These are phyloP conservation scores for Puccinia horiana DNA, from an alignment of 1,284 basidiomycete genomes.

Conservation along the genomic window DNA sequence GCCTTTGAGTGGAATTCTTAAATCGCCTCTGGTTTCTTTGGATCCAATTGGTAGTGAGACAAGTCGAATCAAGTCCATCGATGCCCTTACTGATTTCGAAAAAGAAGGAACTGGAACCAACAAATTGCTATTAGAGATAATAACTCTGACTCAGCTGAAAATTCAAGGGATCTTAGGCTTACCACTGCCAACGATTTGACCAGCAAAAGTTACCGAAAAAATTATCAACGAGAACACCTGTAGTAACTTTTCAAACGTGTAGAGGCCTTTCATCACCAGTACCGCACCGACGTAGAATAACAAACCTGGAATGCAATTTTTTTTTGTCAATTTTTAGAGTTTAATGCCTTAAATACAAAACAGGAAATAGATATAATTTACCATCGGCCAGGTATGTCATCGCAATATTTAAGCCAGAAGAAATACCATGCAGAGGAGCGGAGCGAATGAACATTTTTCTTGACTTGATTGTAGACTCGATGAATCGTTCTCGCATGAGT, in stretches of 20 bases:
- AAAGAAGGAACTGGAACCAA: conserved; percentile 55
- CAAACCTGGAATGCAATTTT: conserved; percentile 15
- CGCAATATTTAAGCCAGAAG: conserved; percentile 39
- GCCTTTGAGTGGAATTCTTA: conserved; percentile 62
- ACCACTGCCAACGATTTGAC: conserved; percentile 85
- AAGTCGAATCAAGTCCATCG: conserved; percentile 56
- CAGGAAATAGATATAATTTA: background rate
- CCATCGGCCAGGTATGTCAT: conserved; percentile 44
- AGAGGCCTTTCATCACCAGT: conserved; percentile 35
- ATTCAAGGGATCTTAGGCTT: conserved; percentile 58
- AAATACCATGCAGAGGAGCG: conserved; percentile 35
- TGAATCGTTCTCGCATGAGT: conserved; percentile 32
- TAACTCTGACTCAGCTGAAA: conserved; percentile 54
- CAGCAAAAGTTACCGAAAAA: conserved; percentile 69
- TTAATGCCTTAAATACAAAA: background rate
- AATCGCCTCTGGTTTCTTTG: conserved; percentile 48
- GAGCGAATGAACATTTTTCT: conserved; percentile 45
- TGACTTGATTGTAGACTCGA: conserved; percentile 11
- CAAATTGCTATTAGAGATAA: conserved; percentile 56
- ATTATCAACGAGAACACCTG: conserved; percentile 50
- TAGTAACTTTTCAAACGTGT: conserved; percentile 39
- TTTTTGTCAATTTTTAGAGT: background rate
- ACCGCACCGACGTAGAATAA: conserved; percentile 46
- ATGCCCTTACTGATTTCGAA: conserved; percentile 56
- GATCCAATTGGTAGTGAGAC: conserved; percentile 24